Percentiles rank a stretch among this genome's conserved stretches.
Conservation (phyloP, 2,329 filamentous ascomycete species). For the Xylariaceae sp. region DNA sequence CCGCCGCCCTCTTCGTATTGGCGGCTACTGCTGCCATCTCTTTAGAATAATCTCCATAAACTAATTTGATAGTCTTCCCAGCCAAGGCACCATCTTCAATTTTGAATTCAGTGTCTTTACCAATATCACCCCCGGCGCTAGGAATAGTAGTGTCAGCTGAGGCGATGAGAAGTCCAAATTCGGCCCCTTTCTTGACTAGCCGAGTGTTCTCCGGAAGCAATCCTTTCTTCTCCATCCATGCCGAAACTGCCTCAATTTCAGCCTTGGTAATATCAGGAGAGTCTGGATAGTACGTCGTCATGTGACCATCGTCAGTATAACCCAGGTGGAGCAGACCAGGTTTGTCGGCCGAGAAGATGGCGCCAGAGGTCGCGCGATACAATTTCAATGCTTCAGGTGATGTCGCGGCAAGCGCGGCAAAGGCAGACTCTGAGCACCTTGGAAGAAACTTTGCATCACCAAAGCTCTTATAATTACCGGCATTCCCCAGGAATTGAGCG, state of each 20-base stretch:
- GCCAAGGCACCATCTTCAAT: conserved; percentile 54
- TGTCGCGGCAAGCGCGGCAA: conserved; percentile 59
- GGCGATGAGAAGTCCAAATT: conserved; percentile 69
- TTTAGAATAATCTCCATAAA: conserved; percentile 68
- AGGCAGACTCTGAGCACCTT: conserved; percentile 56
- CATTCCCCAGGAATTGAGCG: conserved; percentile 72
- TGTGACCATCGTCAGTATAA: conserved; percentile 66
- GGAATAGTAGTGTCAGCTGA: conserved; percentile 59
- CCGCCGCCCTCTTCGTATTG: conserved; percentile 62
- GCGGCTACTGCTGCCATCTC: conserved; percentile 65
- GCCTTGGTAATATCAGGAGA: conserved; percentile 67
- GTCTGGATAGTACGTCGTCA: conserved; percentile 78
- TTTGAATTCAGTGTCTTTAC: conserved; percentile 56
- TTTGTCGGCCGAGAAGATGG: conserved; percentile 63
- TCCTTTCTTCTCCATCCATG: conserved; percentile 65
- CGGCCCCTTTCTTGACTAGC: conserved; percentile 60
- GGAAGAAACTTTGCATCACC: conserved; percentile 82
- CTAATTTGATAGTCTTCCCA: conserved; percentile 63
- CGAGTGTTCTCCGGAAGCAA: conserved; percentile 73
- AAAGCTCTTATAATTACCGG: conserved; percentile 82
- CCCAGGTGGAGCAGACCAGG: conserved; percentile 67
- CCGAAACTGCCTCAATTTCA: conserved; percentile 68
- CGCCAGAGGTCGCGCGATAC: conserved; percentile 63
- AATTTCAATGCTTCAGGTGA: conserved; percentile 56
- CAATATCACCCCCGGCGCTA: conserved; percentile 59